These are phyloP conservation scores for Trichosporon asahii DNA, from an alignment of 1,284 basidiomycete species.

Conservation along the genomic window DNA sequence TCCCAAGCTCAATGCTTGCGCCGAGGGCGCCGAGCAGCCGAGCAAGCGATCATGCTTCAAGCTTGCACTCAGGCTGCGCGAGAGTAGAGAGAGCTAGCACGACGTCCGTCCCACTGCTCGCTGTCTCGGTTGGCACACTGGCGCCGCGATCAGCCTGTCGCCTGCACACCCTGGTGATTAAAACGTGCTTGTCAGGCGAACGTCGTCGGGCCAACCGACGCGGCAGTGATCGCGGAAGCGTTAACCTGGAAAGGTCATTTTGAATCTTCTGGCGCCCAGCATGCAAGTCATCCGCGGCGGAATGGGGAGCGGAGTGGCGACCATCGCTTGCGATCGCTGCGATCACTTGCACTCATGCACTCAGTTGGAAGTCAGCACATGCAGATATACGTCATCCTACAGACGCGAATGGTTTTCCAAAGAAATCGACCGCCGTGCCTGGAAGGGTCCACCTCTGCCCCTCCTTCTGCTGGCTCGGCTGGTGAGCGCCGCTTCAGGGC, in stretches of 20 bases:
- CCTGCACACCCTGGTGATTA: too few species aligned
- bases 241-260: background rate
- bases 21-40: too few species aligned
- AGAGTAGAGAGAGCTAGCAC: background rate
- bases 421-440: background rate
- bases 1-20: too few species aligned
- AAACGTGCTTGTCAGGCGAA: background rate
- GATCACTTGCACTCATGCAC: too few species aligned
- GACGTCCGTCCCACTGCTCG: background rate
- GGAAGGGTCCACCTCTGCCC: background rate
- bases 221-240: background rate
- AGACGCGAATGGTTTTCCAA: constrained; percentile 5
- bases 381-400: background rate
- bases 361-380: too few species aligned
- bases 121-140: too few species aligned
- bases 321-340: too few species aligned
- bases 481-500: background rate
- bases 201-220: background rate
- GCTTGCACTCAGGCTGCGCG: background rate
- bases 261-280: background rate
- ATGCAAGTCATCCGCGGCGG: too few species aligned
- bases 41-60: background rate
- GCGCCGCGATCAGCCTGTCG: too few species aligned
- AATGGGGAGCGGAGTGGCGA: background rate
- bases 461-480: too few species aligned